Percentiles rank a stretch among this genome's conserved stretches.
Conservation (phyloP, 75 land plant genomes). For the Gnetum montanum region DNA sequence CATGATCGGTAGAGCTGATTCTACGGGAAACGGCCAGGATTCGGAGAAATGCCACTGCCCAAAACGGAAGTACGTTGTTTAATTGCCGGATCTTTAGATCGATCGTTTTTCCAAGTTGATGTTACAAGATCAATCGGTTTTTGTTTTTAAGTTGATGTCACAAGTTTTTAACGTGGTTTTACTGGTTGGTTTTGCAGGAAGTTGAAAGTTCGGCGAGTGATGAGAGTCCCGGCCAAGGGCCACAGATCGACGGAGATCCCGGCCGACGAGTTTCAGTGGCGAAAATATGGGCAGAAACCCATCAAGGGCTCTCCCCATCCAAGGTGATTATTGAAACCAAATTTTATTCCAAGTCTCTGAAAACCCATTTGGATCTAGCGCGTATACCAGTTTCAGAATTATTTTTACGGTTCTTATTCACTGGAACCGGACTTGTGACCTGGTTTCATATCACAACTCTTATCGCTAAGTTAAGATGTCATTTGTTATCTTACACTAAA, state of each 20-base stretch:
- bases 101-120: neutral
- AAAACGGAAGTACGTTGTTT: constrained; percentile 46
- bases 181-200: constrained; percentile 31
- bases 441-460: too few relatives aligned
- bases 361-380: too few relatives aligned
- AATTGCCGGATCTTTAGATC: neutral
- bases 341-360: too few relatives aligned
- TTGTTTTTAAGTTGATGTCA: neutral
- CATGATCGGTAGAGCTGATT: neutral
- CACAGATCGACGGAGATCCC: constrained; percentile 79
- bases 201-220: constrained; percentile 37
- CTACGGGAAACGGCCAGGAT: constrained; percentile 6
- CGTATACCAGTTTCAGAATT: too few relatives aligned
- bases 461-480: too few relatives aligned
- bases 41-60: constrained; percentile 74
- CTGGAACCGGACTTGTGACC: too few relatives aligned
- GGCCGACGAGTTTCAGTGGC: constrained; percentile 79
- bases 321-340: too few relatives aligned
- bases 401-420: too few relatives aligned
- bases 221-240: constrained; percentile 69
- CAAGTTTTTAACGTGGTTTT: neutral
- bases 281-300: constrained; percentile 90
- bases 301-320: constrained; percentile 94
- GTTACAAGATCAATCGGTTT: neutral
- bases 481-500: too few relatives aligned